Evolutionary conservation across 2,329 filamentous ascomycete species (phyloP), one percentile per base, ranked within the genome.

Genomic region (Trichoderma sp.): DNA sequence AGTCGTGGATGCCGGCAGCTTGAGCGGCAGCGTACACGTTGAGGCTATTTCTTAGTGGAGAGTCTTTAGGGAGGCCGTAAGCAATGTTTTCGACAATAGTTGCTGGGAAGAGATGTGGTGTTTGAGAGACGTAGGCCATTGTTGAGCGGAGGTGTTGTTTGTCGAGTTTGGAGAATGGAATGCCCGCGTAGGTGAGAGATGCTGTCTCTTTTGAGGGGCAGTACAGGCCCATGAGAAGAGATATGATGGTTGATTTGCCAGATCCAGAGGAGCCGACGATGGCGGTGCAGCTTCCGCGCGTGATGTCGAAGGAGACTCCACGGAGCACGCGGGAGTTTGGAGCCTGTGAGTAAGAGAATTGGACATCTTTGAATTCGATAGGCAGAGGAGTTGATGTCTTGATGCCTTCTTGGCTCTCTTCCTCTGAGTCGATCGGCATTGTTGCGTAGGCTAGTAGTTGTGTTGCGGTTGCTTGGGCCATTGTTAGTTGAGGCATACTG

Each of bases 191-290:
- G 2, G 85, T 88, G 3, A 94, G 80, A 0, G 86, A 80, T 7
- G 11, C 47, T 12, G 9, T 34, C 8, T 61, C 70, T 3, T 47
- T 61, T n/a, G 71, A 36, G 0, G 86, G 85, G 2, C 80, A 75
- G 75, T 96, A 94, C 0, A 98, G 84, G 1, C 91, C 89, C 4
- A 97, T 82, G 0, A 98, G 84, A 0, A 98, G 83, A 0, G 92
- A 88, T 0, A 92, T 87, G 43, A 98, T 86, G 0, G 95, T 98
- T 15, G 92, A 95, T 82, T 99, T 98, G 1, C 96, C 95, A n/a
- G 92, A 93, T 0, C 96, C 95, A 0, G 94, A 97, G 1, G 88
- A 83, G 1, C 95, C 95, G 2, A 97, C 94, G 24, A 98, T 89
- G 3, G 93, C 94, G 0, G 91, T 91, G 75, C 89, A 92, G 4